A percentile compares a stretch with the other conserved stretches of the same genome.
Conservation (phyloP, 306 rosid genomes). For the Cucurbita maxima region DNA sequence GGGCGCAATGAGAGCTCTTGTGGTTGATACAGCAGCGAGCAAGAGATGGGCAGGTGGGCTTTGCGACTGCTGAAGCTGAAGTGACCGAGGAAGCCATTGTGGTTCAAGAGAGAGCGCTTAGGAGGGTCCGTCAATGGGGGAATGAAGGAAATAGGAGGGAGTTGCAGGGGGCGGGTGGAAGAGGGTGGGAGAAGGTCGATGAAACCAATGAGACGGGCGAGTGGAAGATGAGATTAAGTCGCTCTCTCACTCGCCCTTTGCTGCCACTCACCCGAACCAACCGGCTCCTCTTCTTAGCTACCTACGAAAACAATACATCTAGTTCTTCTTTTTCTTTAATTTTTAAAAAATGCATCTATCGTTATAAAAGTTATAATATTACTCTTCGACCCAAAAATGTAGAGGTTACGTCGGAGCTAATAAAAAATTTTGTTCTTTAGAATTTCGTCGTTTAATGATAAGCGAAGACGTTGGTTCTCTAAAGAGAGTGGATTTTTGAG, state of each 20-base stretch:
- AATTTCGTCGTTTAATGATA: too few relatives aligned
- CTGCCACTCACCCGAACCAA: background rate
- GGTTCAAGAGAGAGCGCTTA: slow-evolving; percentile 1
- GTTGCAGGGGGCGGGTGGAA: background rate
- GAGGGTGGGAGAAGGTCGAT: background rate
- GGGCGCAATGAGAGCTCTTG: slow-evolving; percentile 8
- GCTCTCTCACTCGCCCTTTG: background rate
- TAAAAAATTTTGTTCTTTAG: too few relatives aligned
- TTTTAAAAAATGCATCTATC: too few relatives aligned
- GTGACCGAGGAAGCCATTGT: slow-evolving; percentile 24
- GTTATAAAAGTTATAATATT: too few relatives aligned
- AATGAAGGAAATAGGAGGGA: background rate
- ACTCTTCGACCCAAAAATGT: too few relatives aligned
- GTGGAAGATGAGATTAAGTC: background rate
- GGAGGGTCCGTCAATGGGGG: slow-evolving; percentile 12
- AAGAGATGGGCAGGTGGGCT: slow-evolving; percentile 18
- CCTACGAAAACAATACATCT: too few relatives aligned
- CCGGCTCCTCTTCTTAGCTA: background rate
- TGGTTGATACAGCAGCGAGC: slow-evolving; percentile 4
- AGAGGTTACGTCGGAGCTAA: too few relatives aligned
- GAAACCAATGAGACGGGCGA: slow-evolving; percentile 4
- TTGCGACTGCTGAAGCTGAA: slow-evolving; percentile 26
- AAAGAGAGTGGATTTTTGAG: too few relatives aligned
- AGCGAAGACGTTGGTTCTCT: too few relatives aligned
- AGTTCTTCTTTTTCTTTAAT: too few relatives aligned